Evolutionary conservation across 306 rosid genomes (phyloP), one percentile per base, ranked within the genome.

Genomic region (Ammopiptanthus mongolicus): DNA sequence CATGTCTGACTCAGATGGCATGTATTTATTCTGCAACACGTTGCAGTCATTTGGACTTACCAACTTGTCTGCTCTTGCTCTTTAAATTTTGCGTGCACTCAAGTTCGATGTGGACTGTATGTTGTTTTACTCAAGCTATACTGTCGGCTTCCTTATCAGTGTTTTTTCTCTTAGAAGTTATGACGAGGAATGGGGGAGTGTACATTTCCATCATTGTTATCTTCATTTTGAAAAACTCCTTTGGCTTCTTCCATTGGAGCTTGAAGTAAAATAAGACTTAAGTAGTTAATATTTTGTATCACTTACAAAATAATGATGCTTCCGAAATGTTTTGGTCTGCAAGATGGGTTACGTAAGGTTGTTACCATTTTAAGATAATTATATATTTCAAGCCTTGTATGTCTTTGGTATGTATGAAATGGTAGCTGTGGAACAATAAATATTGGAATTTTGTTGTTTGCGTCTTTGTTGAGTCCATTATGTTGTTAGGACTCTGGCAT

Each of bases 101-200:
- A 44, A 74, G 46, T 70, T 72, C 65, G 51, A 41, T 15, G 37
- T 42, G 44, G 60, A 65, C 44, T 60, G 11, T 25, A 64, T 36
- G 57, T 74, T 79, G 50, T 44, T n/a, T n/a, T n/a, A 19, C 74
- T 28, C 78, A 41, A 78, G 76, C 79, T 61, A 61, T 48, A 17
- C 18, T 77, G 74, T 61, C 37, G 13, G 63, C 57, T 75, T 80
- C 70, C 79, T 66, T 50, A 41, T 21, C 67, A 50, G 52, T 62
- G 47, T 57, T 13, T 42, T 65, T 31, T 31, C 60, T 65, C 28
- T 48, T 31, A 39, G 70, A 71, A 44, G 33, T 42, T 50, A 44
- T 25, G 72, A 73, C 46, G 46, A 7, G 67, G 64, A 11, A 28
- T 47, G 44, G 37, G 46, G 66, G 21, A 64, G 55, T 51, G 14